A percentile compares a stretch with the other conserved stretches of the same genome.
Conservation (phyloP, 176 grass and related monocot genomes). For the Lolium rigidum region DNA sequence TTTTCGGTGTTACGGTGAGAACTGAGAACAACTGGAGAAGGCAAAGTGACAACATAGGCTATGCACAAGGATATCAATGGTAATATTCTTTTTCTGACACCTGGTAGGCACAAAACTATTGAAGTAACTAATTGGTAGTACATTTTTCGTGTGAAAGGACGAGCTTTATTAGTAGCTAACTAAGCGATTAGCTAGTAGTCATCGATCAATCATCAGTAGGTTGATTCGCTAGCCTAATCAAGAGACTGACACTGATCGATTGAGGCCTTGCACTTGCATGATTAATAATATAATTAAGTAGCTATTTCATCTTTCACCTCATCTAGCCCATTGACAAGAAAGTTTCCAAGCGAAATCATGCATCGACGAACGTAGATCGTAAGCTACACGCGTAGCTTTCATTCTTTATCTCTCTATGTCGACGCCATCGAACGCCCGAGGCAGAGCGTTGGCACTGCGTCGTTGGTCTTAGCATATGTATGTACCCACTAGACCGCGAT, state of each 20-base stretch:
- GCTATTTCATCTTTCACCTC: conserved; percentile 14
- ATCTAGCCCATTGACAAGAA: not conserved
- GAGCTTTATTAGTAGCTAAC: conserved; percentile 20
- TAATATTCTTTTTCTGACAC: conserved; percentile 27
- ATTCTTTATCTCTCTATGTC: not conserved
- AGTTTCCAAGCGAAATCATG: not conserved
- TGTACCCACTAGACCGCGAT: conserved; percentile 9
- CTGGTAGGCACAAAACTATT: conserved; percentile 32
- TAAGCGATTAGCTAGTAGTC: conserved; percentile 25
- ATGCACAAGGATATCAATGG: conserved; percentile 38
- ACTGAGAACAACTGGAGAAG: conserved; percentile 25
- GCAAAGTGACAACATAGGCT: conserved; percentile 29
- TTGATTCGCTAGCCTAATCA: conserved; percentile 31
- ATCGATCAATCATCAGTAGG: not conserved
- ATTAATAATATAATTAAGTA: not conserved
- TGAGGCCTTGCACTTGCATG: conserved; percentile 7
- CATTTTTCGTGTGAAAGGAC: not conserved
- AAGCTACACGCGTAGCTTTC: conserved; percentile 9
- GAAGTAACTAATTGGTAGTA: not conserved
- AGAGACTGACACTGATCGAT: conserved; percentile 29
- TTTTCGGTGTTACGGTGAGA: not conserved
- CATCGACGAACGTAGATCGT: not conserved
- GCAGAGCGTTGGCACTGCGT: not conserved
- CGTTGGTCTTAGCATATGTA: conserved; percentile 15
- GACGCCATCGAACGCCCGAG: conserved; percentile 24